Evolutionary conservation across 345 rosid genomes (phyloP).

Genomic region (Populus alba): DNA sequence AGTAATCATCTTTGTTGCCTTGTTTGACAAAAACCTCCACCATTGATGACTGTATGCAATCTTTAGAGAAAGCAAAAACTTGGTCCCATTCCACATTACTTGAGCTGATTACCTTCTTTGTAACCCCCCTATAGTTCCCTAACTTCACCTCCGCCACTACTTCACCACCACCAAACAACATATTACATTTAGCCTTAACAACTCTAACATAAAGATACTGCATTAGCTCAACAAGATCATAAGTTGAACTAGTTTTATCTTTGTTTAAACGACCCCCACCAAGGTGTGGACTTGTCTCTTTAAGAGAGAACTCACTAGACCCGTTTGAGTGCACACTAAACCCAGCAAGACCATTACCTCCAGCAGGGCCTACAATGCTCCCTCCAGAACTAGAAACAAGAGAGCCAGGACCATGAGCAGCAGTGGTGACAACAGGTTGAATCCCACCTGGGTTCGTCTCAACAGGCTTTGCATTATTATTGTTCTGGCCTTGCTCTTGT

Average conservation of each 20-base stretch:
- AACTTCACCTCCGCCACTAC: constrained; percentile 58
- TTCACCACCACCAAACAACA: constrained; percentile 44
- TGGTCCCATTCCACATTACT: constrained; percentile 56
- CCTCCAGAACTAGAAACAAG: constrained; percentile 17
- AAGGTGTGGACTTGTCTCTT: constrained; percentile 68
- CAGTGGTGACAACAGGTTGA: constrained; percentile 49
- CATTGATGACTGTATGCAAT: constrained; percentile 66
- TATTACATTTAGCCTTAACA: constrained; percentile 48
- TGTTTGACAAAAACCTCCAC: constrained; percentile 67
- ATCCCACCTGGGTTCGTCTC: constrained; percentile 50
- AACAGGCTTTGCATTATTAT: constrained; percentile 25
- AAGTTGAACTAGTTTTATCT: constrained; percentile 65
- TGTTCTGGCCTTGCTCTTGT: constrained; percentile 36
- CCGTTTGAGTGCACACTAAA: constrained; percentile 26
- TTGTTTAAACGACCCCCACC: constrained; percentile 55
- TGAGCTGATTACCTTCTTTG: constrained; percentile 41
- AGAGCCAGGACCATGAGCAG: constrained; percentile 33
- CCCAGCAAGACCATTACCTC: constrained; percentile 22
- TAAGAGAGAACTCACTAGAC: constrained; percentile 54
- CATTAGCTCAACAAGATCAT: constrained; percentile 83
- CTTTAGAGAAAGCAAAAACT: constrained; percentile 76
- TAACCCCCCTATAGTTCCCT: constrained; percentile 66
- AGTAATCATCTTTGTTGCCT: constrained; percentile 49
- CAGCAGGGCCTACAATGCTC: background rate
- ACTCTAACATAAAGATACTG: constrained; percentile 66